These are phyloP conservation scores for Hyaloscypha hepaticicola DNA, from an alignment of 495 filamentous ascomycete species.

Conservation along the genomic window DNA sequence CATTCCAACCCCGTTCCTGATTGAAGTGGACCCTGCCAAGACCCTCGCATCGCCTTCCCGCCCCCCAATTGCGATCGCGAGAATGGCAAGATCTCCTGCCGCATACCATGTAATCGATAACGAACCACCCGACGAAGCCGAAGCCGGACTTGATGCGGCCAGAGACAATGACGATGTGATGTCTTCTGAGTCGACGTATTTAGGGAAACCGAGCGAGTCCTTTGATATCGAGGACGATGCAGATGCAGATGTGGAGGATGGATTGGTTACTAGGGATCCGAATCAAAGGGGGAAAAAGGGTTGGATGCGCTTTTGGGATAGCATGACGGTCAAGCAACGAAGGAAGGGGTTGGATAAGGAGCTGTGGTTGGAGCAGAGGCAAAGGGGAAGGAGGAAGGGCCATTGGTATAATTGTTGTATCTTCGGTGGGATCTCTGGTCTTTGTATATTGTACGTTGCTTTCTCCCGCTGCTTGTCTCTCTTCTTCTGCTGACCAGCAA, in stretches of 20 bases:
- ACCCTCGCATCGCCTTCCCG: background rate
- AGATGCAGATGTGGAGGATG: slow-evolving; percentile 13
- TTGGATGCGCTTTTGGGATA: background rate
- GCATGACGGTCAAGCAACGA: slow-evolving; percentile 12
- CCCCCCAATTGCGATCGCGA: background rate
- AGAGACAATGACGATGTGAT: background rate
- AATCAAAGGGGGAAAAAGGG: background rate
- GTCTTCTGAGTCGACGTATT: background rate
- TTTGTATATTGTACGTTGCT: slow-evolving; percentile 36
- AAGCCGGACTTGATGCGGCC: background rate
- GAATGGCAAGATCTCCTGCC: slow-evolving; percentile 3
- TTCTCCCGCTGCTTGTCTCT: background rate
- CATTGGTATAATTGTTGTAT: slow-evolving; percentile 31
- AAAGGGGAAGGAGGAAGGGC: slow-evolving; percentile 15
- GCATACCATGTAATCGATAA: background rate
- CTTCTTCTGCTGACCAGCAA: slow-evolving; percentile 6
- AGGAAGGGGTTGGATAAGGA: slow-evolving; percentile 11
- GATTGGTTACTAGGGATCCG: background rate
- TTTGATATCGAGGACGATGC: slow-evolving; percentile 8
- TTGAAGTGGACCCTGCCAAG: slow-evolving; percentile 17
- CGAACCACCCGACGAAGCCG: background rate
- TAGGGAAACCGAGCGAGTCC: background rate
- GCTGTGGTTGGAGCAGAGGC: slow-evolving; percentile 1
- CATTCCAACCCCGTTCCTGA: background rate
- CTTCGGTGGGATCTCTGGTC: slow-evolving; percentile 33